A percentile compares a stretch with the other conserved stretches of the same genome.
These are phyloP conservation scores for Botrytis galanthina DNA, from an alignment of 2,329 filamentous ascomycete species.

Conservation along the genomic window DNA sequence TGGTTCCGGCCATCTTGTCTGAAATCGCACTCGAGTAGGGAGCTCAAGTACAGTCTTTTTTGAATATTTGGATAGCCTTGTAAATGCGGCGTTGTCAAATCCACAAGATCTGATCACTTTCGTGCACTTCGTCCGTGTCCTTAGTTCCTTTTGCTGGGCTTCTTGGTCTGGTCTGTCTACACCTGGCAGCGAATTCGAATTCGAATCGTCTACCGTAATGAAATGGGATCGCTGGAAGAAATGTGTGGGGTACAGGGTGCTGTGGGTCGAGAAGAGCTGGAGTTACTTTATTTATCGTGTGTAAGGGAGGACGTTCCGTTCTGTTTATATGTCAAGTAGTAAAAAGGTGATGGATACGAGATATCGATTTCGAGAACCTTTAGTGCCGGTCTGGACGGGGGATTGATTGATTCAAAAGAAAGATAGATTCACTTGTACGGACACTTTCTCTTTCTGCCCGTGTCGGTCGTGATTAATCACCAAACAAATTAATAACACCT, in stretches of 20 bases:
- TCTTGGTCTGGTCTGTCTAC: slow-evolving; percentile 8
- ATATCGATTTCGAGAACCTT: slow-evolving; percentile 2
- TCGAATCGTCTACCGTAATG: slow-evolving; percentile 7
- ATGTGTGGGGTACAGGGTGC: slow-evolving; percentile 14
- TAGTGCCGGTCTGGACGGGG: background rate
- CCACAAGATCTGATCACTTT: slow-evolving; percentile 12
- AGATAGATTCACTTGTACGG: background rate
- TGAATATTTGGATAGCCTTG: slow-evolving; percentile 15
- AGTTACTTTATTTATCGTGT: slow-evolving; percentile 10
- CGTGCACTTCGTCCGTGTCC: slow-evolving; percentile 14
- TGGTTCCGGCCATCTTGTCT: slow-evolving; percentile 80
- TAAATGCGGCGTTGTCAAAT: slow-evolving; percentile 17
- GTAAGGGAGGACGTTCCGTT: background rate
- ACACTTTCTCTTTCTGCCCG: background rate
- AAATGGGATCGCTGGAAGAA: slow-evolving; percentile 13
- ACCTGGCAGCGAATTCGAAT: background rate
- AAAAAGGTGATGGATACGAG: background rate
- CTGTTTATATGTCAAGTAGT: background rate
- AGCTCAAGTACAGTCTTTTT: slow-evolving; percentile 22
- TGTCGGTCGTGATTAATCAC: background rate
- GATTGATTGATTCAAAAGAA: too few relatives aligned
- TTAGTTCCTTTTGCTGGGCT: slow-evolving; percentile 3
- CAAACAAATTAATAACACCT: background rate
- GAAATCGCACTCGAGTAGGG: slow-evolving; percentile 20
- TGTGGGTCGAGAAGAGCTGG: background rate